Evolutionary conservation across 208 protist species (phyloP).

Genomic region (Trypanosoma caninum): DNA sequence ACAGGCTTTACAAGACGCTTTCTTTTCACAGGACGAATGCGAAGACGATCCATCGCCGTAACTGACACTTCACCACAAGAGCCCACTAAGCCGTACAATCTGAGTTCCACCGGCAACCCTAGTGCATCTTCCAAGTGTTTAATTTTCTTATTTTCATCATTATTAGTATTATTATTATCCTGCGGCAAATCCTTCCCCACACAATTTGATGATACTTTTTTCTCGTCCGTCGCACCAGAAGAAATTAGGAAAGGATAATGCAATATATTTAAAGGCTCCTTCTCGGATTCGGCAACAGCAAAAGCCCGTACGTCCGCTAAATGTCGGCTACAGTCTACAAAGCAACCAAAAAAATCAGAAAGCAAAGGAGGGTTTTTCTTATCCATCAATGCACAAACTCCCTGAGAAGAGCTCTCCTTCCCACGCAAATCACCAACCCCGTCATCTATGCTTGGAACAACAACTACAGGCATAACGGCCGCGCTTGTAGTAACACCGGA

Average conservation of each 20-base stretch:
- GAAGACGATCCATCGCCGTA: conserved; percentile 29
- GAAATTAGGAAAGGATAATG: conserved; percentile 66
- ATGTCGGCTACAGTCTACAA: conserved; percentile 24
- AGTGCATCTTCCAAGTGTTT: conserved; percentile 23
- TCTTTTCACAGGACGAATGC: conserved; percentile 40
- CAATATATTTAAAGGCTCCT: conserved; percentile 67
- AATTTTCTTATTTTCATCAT: neutral
- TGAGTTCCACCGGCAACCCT: conserved; percentile 37
- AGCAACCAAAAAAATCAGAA: conserved; percentile 56
- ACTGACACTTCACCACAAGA: conserved; percentile 9
- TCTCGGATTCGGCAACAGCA: conserved; percentile 12
- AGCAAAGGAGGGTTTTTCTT: conserved; percentile 40
- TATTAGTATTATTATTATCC: neutral
- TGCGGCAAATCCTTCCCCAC: no score
- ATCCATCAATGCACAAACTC: conserved; percentile 10
- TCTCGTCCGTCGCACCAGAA: no score
- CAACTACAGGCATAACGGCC: neutral
- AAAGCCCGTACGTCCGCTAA: conserved; percentile 13
- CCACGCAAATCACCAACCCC: conserved; percentile 12
- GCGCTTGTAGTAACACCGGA: neutral
- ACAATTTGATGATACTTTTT: no score
- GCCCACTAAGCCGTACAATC: conserved; percentile 21
- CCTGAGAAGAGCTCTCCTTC: conserved; percentile 6
- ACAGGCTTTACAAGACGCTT: conserved; percentile 47
- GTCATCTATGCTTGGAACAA: conserved; percentile 76